Evolutionary conservation across 106 monocot species (phyloP), one percentile per base, ranked within the genome.

Genomic region (Phalaenopsis equestris): DNA sequence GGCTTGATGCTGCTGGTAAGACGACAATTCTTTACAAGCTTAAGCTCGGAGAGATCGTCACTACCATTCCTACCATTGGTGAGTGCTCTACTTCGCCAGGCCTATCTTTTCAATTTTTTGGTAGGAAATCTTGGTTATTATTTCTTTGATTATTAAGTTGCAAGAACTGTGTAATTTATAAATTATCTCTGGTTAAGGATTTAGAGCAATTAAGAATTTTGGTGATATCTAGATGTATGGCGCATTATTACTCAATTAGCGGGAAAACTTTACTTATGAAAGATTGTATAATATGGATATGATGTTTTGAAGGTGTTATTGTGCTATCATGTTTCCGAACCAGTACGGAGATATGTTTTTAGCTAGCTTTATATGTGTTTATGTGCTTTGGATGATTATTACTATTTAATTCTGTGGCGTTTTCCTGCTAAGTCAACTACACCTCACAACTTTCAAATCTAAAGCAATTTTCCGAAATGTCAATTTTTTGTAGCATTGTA

Each of bases 1-100:
- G 84, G 68, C 84, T 85, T 77, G 84, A 85, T 57, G 84, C 84
- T 23, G 84, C 84, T 11, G 84, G 84, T 85, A 85, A 85, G 81
- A 85, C 84, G 67, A 85, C 84, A 55, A 85, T 85, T n/a, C 75
- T 85, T 41, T 85, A 85, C 77, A 85, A 85, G 77, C 77, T 85
- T 56, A 85, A 85, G 84, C 84, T 85, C 56, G 84, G 84, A 55
- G 84, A 85, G 56, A 85, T 85, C 19, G 84, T 85, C 39, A 85
- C 84, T 18, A 85, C 84, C 77, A 85, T 85, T 48, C 84, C 84
- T 55, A 85, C 76, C 49, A 85, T 77, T 46, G 83, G 83, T 83
- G 77, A 70, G 70, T 46, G n/a, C 45, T 67, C 18, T 74, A 42
- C 5, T 42, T 74, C 45, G n/a, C 18, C 42, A 19, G 19, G 43